Evolutionary conservation across 1,284 basidiomycete species (phyloP).

Genomic region (Heterobasidion parviporum): DNA sequence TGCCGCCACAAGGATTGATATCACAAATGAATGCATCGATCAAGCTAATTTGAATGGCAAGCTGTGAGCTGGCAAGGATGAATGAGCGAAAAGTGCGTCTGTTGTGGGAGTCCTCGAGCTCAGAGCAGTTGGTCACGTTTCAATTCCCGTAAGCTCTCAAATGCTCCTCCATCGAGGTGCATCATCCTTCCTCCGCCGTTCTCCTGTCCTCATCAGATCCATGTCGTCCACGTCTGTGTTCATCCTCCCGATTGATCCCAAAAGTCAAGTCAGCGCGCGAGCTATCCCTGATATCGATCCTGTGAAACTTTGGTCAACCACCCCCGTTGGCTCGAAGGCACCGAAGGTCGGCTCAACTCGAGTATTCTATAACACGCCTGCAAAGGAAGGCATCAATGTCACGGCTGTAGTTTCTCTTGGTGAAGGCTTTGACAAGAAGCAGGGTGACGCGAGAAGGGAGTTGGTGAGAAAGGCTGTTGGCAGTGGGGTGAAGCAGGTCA

Average conservation of each 20-base stretch:
- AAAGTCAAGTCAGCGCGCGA: slow-evolving; percentile 17
- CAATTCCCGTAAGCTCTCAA: neutral
- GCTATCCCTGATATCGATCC: slow-evolving; percentile 22
- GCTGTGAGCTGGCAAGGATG: too few species aligned
- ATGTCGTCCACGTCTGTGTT: slow-evolving; percentile 30
- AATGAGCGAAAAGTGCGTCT: neutral
- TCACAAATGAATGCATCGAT: too few species aligned
- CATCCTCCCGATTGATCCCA: slow-evolving; percentile 35
- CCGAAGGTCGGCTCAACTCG: slow-evolving; percentile 58
- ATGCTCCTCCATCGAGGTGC: neutral
- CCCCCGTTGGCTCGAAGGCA: slow-evolving; percentile 28
- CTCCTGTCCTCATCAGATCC: slow-evolving; percentile 6
- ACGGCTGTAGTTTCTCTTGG: slow-evolving; percentile 59
- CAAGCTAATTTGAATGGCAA: too few species aligned
- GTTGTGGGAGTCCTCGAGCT: neutral
- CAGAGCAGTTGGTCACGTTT: neutral
- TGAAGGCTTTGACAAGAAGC: slow-evolving; percentile 44
- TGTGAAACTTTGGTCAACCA: slow-evolving; percentile 33
- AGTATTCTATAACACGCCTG: slow-evolving; percentile 50
- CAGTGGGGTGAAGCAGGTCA: slow-evolving; percentile 58
- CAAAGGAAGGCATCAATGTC: slow-evolving; percentile 24
- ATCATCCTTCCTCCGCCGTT: slow-evolving; percentile 8
- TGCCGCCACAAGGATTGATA: too few species aligned
- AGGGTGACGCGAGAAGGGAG: slow-evolving; percentile 46
- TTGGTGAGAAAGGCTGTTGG: slow-evolving; percentile 60